phyloP scores from a whole-genome alignment of 2,329 filamentous ascomycete genomes.

The Aspergillus sp. region DNA sequence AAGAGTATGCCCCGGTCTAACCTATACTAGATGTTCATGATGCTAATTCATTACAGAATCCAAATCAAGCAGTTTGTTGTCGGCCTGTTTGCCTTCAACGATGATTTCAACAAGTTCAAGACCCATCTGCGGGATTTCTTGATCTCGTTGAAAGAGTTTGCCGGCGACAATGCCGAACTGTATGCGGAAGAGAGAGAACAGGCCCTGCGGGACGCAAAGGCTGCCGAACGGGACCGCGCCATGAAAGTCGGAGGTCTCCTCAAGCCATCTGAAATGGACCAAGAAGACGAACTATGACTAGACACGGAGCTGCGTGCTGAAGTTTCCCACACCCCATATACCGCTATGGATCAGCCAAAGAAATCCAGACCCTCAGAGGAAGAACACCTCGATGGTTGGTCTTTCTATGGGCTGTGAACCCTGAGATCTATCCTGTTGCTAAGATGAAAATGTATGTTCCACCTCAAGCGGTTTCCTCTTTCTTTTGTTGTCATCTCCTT shows the following conservation, averaged over 20 bases:
- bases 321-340: slow-evolving; percentile 42
- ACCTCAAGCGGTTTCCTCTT: neutral
- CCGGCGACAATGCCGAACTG: slow-evolving; percentile 90
- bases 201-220: slow-evolving; percentile 79
- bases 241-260: slow-evolving; percentile 94
- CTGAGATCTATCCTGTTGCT: neutral
- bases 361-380: slow-evolving; percentile 19
- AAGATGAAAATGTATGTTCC: no score
- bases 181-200: slow-evolving; percentile 94
- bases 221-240: slow-evolving; percentile 83
- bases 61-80: slow-evolving; percentile 92
- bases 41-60: slow-evolving; percentile 54
- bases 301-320: slow-evolving; percentile 65
- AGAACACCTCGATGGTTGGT: slow-evolving; percentile 61
- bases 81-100: slow-evolving; percentile 82
- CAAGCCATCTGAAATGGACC: slow-evolving; percentile 94
- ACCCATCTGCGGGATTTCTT: slow-evolving; percentile 94
- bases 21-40: neutral
- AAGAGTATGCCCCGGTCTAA: slow-evolving; percentile 62
- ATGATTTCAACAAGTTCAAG: slow-evolving; percentile 91
- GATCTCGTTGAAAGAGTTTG: slow-evolving; percentile 95
- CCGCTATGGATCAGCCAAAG: slow-evolving; percentile 18
- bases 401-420: slow-evolving; percentile 59
- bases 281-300: slow-evolving; percentile 82
- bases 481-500: no score